Evolutionary conservation across 140 eudicot species (phyloP).

Genomic region (Senecio squalidus): DNA sequence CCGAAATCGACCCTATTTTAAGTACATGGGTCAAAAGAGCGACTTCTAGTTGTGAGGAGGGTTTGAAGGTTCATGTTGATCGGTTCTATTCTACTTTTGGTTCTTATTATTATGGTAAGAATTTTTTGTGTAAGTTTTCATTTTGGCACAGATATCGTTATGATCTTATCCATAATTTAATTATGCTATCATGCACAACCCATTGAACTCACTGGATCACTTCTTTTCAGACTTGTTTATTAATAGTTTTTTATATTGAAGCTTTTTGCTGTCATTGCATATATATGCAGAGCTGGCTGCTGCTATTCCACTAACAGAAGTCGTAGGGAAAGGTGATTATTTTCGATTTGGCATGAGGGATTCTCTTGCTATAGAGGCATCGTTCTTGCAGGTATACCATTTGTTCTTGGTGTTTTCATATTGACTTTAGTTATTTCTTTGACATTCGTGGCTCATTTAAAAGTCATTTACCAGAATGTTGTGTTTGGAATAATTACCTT

Average conservation of each 20-base stretch:
- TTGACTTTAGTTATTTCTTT: background rate
- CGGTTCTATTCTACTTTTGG: no score
- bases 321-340: conserved; percentile 95
- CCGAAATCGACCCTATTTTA: no score
- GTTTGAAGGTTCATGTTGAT: no score
- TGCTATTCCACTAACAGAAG: conserved; percentile 67
- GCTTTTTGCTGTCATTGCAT: conserved; percentile 17
- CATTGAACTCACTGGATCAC: background rate
- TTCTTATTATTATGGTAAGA: background rate
- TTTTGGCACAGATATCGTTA: background rate
- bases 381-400: conserved; percentile 80
- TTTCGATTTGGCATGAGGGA: conserved; percentile 97
- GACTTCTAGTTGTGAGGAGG: no score
- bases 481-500: background rate
- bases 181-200: conserved; percentile 4
- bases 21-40: no score
- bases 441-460: background rate
- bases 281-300: conserved; percentile 73
- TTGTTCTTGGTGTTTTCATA: background rate
- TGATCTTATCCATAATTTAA: background rate
- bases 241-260: background rate
- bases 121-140: background rate
- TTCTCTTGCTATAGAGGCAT: conserved; percentile 96
- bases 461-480: conserved; percentile 3
- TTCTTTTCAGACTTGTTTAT: conserved; percentile 2